Conservation (phyloP, 2,329 filamentous ascomycete genomes). For the Venturia effusa region DNA sequence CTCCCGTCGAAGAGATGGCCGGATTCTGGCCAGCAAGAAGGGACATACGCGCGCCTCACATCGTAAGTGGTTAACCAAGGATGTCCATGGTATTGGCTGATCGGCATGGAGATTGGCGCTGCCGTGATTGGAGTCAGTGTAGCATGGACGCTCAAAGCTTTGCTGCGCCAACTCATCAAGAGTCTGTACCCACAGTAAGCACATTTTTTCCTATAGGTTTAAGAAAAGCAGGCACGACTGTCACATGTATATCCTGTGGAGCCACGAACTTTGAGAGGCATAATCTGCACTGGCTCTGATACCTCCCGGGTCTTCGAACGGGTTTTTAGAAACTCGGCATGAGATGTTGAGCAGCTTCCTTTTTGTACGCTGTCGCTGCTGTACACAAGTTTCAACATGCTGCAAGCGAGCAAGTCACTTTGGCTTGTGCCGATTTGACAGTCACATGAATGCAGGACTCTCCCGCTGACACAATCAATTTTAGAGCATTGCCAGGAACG, state of each 20-base stretch:
- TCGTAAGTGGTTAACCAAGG: not conserved
- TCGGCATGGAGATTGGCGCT: not conserved
- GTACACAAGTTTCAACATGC: not conserved
- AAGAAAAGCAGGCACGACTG: not conserved
- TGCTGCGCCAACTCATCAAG: not conserved
- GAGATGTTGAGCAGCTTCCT: not conserved
- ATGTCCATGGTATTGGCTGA: not conserved
- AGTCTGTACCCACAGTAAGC: constrained; percentile 3
- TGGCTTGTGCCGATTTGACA: not conserved
- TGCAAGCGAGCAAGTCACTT: no score
- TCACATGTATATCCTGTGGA: not conserved
- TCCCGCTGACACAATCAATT: not conserved
- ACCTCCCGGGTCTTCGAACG: not conserved
- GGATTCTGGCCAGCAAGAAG: not conserved
- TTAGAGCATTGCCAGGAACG: not conserved
- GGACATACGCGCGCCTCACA: not conserved
- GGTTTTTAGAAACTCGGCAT: not conserved
- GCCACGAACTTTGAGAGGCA: not conserved
- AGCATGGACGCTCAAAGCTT: not conserved
- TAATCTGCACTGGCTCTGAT: not conserved
- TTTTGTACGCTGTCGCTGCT: not conserved
- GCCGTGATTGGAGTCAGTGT: not conserved
- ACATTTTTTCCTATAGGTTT: not conserved
- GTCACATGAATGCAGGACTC: not conserved
- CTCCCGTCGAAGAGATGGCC: not conserved